Percentiles rank a stretch among this genome's conserved stretches.
Conservation (phyloP, 2,329 filamentous ascomycete genomes). For the Microdochium trichocladiopsis region DNA sequence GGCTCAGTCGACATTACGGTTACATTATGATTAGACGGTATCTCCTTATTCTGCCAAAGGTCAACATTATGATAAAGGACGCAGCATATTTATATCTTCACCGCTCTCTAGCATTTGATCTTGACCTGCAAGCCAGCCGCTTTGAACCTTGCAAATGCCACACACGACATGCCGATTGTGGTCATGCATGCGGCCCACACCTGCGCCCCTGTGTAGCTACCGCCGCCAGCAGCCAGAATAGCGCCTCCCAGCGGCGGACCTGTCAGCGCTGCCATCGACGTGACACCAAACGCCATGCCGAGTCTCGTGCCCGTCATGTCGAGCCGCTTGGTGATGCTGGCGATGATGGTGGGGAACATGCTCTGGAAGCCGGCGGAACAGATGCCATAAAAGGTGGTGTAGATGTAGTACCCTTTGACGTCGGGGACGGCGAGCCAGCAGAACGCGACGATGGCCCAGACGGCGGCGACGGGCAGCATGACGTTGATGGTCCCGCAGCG, state of each 20-base stretch:
- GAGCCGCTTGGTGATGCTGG: conserved; percentile 28
- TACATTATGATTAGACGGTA: too few species aligned
- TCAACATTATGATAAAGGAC: too few species aligned
- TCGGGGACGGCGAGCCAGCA: conserved; percentile 29
- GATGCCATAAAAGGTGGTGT: conserved; percentile 25
- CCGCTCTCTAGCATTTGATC: conserved; percentile 12
- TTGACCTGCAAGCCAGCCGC: conserved; percentile 12
- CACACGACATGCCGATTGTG: conserved; percentile 15
- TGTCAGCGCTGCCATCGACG: conserved; percentile 27
- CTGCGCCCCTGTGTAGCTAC: conserved; percentile 18
- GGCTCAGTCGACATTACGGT: too few species aligned
- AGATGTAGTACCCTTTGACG: conserved; percentile 25
- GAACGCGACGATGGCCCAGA: conserved; percentile 23
- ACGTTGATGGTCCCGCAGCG: conserved; percentile 27
- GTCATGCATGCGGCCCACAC: conserved; percentile 24
- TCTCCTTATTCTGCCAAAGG: too few species aligned
- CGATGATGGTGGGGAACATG: conserved; percentile 28
- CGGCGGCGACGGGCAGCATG: conserved; percentile 15
- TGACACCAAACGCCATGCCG: conserved; percentile 32
- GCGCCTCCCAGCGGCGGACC: conserved; percentile 32
- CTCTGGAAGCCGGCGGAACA: conserved; percentile 28
- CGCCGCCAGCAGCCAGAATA: conserved; percentile 16
- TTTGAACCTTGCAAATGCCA: conserved; percentile 12
- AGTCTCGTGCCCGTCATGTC: conserved; percentile 30
- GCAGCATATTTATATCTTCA: too few species aligned